Evolutionary conservation across 495 filamentous ascomycete species (phyloP).

Genomic region (Saxispiralis lemnorum): DNA sequence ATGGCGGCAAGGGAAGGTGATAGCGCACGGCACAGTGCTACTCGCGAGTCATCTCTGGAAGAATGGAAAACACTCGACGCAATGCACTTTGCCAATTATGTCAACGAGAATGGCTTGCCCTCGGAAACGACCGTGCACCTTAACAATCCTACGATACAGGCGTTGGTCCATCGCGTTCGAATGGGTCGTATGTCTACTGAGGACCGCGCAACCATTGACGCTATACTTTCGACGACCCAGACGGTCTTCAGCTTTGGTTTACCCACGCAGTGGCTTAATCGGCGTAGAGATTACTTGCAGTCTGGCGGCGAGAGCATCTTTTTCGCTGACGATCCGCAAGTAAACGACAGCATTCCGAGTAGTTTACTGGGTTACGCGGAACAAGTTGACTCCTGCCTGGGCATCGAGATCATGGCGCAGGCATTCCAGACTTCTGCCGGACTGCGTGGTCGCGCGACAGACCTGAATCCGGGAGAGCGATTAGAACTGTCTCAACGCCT

Average conservation of each 20-base stretch:
- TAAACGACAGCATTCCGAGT: too few species aligned
- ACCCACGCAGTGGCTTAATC: neutral
- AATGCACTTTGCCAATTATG: neutral
- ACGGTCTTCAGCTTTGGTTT: neutral
- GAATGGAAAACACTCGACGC: neutral
- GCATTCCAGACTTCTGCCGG: constrained; percentile 10
- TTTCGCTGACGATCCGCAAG: too few species aligned
- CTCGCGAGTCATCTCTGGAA: neutral
- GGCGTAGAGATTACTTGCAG: neutral
- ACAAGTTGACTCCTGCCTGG: neutral
- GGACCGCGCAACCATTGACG: neutral
- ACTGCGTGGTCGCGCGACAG: neutral
- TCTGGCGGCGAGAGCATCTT: too few species aligned
- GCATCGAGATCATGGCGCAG: constrained; percentile 9
- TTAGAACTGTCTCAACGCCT: constrained; percentile 9
- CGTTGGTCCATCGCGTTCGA: too few species aligned
- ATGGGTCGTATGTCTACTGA: too few species aligned
- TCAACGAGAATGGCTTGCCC: neutral
- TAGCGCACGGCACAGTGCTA: neutral
- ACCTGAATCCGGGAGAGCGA: neutral
- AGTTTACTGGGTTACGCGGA: neutral
- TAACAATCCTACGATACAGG: too few species aligned
- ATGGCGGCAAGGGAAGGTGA: neutral
- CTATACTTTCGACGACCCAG: neutral
- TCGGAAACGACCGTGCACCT: neutral